These are phyloP conservation scores for Umbelopsis sp. DNA, from an alignment of 192 early-diverging fungal genomes.

Conservation along the genomic window DNA sequence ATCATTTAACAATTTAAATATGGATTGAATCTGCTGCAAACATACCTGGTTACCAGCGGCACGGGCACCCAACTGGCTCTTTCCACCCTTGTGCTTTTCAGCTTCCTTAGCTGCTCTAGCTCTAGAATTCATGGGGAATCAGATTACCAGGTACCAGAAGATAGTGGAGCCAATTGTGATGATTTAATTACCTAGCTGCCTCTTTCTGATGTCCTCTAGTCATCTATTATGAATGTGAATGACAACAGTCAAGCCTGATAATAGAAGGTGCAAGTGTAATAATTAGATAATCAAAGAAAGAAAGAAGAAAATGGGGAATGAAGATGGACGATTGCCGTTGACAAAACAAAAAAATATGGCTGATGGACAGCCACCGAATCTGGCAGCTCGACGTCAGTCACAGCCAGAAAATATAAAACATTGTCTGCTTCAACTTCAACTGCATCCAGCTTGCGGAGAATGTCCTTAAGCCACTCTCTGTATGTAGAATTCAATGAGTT, in stretches of 20 bases:
- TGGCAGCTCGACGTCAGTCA: not conserved
- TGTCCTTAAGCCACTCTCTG: slow-evolving; percentile 6
- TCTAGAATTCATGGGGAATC: not conserved
- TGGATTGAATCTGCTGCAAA: not conserved
- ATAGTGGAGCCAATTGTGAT: not conserved
- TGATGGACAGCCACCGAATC: not conserved
- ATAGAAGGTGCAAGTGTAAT: not conserved
- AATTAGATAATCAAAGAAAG: not conserved
- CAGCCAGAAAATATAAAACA: not conserved
- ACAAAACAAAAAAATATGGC: slow-evolving; percentile 3
- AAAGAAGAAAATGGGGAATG: not conserved
- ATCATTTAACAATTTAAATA: not conserved
- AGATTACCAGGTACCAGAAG: not conserved
- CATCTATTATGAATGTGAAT: not conserved
- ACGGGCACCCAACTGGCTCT: slow-evolving; percentile 30
- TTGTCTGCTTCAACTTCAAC: not conserved
- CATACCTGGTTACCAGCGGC: slow-evolving; percentile 34
- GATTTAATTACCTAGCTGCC: slow-evolving; percentile 7
- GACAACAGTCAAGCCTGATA: slow-evolving; percentile 14
- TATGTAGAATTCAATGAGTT: not conserved
- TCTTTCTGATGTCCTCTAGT: slow-evolving; percentile 18
- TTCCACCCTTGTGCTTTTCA: slow-evolving; percentile 20
- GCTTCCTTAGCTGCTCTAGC: slow-evolving; percentile 42
- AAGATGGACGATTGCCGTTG: not conserved
- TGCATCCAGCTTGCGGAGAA: not conserved